phyloP scores from a whole-genome alignment of 2,329 filamentous ascomycete genomes.

The Graphilbum ipis-grandicollis region DNA sequence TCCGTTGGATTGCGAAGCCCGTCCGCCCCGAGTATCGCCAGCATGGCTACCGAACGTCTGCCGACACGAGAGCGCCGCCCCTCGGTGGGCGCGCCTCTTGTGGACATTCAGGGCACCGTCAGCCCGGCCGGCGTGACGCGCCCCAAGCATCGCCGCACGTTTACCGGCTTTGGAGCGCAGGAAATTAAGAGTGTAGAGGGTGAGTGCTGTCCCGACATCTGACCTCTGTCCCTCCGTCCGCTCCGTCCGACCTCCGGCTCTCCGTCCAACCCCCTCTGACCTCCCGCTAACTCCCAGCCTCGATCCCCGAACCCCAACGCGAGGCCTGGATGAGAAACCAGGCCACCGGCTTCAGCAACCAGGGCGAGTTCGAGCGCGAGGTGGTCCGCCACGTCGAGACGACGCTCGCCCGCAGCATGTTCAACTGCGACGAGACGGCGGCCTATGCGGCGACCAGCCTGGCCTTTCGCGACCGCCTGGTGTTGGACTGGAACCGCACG shows the following conservation, averaged over 20 bases:
- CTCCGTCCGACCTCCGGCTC: too few species aligned
- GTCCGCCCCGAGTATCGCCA: not conserved
- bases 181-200: constrained; percentile 94
- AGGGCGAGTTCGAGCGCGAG: constrained; percentile 75
- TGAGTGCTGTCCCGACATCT: too few species aligned
- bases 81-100: constrained; percentile 66
- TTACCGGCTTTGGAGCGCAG: constrained; percentile 74
- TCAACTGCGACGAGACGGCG: constrained; percentile 93
- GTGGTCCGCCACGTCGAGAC: constrained; percentile 92
- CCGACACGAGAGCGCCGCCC: constrained; percentile 59
- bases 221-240: too few species aligned
- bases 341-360: constrained; percentile 52
- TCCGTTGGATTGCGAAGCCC: too few species aligned
- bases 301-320: constrained; percentile 76
- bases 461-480: constrained; percentile 80
- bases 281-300: too few species aligned
- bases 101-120: constrained; percentile 71
- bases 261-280: too few species aligned
- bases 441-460: constrained; percentile 83
- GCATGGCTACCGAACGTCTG: constrained; percentile 12
- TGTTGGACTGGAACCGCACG: constrained; percentile 95
- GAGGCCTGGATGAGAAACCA: constrained; percentile 55
- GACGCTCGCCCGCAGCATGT: constrained; percentile 84
- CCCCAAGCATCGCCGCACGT: constrained; percentile 95
- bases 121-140: constrained; percentile 70